Conservation (phyloP, 257 asterid genomes). For the Capsicum baccatum region DNA sequence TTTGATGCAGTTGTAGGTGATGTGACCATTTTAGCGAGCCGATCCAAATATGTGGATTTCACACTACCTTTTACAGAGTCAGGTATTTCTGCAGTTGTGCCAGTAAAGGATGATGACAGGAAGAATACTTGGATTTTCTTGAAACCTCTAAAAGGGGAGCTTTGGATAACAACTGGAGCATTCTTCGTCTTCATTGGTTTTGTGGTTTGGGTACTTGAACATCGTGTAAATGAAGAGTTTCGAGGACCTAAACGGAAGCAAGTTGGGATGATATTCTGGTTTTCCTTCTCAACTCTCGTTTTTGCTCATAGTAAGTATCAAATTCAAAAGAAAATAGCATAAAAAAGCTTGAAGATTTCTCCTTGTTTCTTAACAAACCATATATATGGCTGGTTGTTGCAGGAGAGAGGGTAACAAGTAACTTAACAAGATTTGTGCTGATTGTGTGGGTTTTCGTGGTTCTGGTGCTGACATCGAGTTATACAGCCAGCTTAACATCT, state of each 20-base stretch:
- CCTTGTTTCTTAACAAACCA: not conserved
- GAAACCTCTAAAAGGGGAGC: slow-evolving; percentile 51
- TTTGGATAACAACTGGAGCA: slow-evolving; percentile 53
- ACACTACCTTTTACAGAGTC: slow-evolving; percentile 51
- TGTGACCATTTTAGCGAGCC: slow-evolving; percentile 43
- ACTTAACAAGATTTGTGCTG: slow-evolving; percentile 59
- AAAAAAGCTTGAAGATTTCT: not conserved
- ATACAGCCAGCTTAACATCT: slow-evolving; percentile 64
- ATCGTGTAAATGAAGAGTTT: slow-evolving; percentile 51
- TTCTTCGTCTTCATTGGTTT: slow-evolving; percentile 51
- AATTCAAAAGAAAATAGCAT: not conserved
- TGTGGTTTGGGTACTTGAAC: slow-evolving; percentile 64
- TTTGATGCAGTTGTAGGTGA: slow-evolving; percentile 55
- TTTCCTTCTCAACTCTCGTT: slow-evolving; percentile 60
- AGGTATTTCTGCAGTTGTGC: slow-evolving; percentile 43
- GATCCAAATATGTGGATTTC: slow-evolving; percentile 53
- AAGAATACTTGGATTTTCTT: slow-evolving; percentile 51
- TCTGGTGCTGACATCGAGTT: slow-evolving; percentile 60
- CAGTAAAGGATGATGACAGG: slow-evolving; percentile 32
- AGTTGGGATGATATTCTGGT: slow-evolving; percentile 58
- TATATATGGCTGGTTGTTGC: slow-evolving; percentile 30
- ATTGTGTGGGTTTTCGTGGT: slow-evolving; percentile 65
- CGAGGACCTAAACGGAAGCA: slow-evolving; percentile 53
- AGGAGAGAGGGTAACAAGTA: slow-evolving; percentile 60
- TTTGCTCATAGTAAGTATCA: slow-evolving; percentile 57